Evolutionary conservation across 1,284 basidiomycete species (phyloP), one percentile per base, ranked within the genome.

Genomic region (Mycena sp.): DNA sequence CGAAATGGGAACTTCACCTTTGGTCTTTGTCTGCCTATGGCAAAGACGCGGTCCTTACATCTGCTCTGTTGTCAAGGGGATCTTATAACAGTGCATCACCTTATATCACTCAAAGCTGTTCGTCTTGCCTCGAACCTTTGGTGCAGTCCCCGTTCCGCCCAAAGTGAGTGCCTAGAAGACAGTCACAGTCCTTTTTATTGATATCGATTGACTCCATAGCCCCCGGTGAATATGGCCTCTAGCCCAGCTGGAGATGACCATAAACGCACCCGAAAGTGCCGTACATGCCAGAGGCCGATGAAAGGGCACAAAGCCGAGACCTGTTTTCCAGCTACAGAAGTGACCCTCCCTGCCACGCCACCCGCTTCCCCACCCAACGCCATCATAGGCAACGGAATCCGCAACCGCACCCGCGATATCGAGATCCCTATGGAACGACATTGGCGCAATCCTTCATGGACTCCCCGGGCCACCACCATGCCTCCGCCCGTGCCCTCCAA

Each of bases 251-350:
- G 49, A 26, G 41, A 51, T 11, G 32, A 11, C 16, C 51, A 50
- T 51, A 64, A 55, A 35, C 58, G 57, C 26, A 14, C 38, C 21
- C 58, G 54, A 6, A 44, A n/a, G 49, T 65, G 63, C 21, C 58
- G 63, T 19, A 65, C 28, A 53, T 65, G 63, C 44, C 58, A 26
- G 21, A 41, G 43, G 55, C 63, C 63, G 2, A 65, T 65, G 63
- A 65, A 65, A 37, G 63, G 63, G 2, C 63, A 65, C 63, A 52
- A 49, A 43, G 63, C 50, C 6, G 57, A 65, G 48, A 65, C 30
- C 46, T 65, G 59, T 32, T 28, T 58, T 37, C 32, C 53, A 2
- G 41, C 5, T 5, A 40, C 54, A 28, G 48, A n/a, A 32, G 25
- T 29, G 26, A 6, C 50, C 2, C 21, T 48, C 3, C 63, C 44